Base-by-base conservation (phyloP, 2,329 filamentous ascomycete genomes). In the Ploettnerulaceae sp. region DNA sequence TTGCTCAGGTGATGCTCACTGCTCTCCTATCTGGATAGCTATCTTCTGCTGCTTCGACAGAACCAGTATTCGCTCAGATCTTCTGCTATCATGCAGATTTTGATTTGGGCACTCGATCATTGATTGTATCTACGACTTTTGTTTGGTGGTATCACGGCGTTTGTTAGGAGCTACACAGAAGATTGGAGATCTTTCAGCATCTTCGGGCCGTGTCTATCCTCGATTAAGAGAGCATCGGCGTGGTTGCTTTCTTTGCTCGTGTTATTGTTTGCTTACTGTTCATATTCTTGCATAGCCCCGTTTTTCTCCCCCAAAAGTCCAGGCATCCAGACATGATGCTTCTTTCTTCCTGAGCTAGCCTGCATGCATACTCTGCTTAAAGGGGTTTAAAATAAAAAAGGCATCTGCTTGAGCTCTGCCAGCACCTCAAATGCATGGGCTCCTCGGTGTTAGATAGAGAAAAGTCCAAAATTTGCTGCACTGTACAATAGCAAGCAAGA, bases 101-200 rank as follows among this genome's bases (percentile, higher is more conserved):
- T 49, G 42, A 47, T 43, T 39, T 55, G 50, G 47, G 41, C 51
- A 51, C 41, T 47, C 42, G 38, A 55, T n/a, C 47, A 47, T 37
- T 35, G 46, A 49, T 45, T 52, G 50, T 52, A 49, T 52, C 29
- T 52, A 47, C 39, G 50, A 52, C 25, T 52, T 49, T 52, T 54
- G 55, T 59, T 52, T 57, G 57, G 56, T 47, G 58, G 55, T 62
- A 60, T 61, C 56, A 59, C 46, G 58, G 60, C 60, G 60, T 61
- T 63, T 54, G 52, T 59, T 51, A 56, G 55, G 60, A 55, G 55
- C 56, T 57, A n/a, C 47, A 53, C 50, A 54, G 54, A 59, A 55
- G 55, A 56, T 59, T 60, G 61, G 58, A 60, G 59, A 63, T 59
- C 49, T 59, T 42, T 56, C 53, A 52, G 49, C 43, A 46, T 57